phyloP scores from a whole-genome alignment of 148 eudicot genomes.

The Rhododendron ovatum region DNA sequence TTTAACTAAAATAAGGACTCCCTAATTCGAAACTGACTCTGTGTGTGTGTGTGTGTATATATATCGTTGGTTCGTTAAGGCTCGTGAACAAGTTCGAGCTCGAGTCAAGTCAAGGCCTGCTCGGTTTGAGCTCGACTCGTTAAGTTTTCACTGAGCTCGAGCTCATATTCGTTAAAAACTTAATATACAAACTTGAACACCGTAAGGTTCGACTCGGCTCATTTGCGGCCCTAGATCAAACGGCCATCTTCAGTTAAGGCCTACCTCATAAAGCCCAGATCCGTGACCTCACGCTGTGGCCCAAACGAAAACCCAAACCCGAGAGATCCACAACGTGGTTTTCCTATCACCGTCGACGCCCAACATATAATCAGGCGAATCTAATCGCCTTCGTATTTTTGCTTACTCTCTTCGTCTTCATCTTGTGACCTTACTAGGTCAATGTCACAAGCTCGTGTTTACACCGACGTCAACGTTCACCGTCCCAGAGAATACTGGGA shows the following conservation, averaged over 20 bases:
- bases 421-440: neutral
- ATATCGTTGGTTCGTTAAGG: too few relatives aligned
- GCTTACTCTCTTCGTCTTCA: neutral
- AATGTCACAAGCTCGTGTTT: slow-evolving; percentile 38
- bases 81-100: too few relatives aligned
- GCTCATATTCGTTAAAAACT: too few relatives aligned
- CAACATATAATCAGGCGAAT: neutral
- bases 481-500: slow-evolving; percentile 37
- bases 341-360: slow-evolving; percentile 1
- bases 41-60: too few relatives aligned
- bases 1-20: too few relatives aligned
- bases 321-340: neutral
- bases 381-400: neutral
- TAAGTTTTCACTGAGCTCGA: too few relatives aligned
- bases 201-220: too few relatives aligned
- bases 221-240: too few relatives aligned
- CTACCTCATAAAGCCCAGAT: neutral
- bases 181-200: too few relatives aligned
- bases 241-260: neutral
- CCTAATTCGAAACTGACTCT: too few relatives aligned
- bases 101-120: too few relatives aligned
- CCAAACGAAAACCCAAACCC: neutral
- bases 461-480: slow-evolving; percentile 34
- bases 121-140: too few relatives aligned
- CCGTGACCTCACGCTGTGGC: neutral